Percentiles rank a stretch among this genome's conserved stretches.
phyloP scores from a whole-genome alignment of 2,329 filamentous ascomycete genomes.

The Talaromyces sp. region DNA sequence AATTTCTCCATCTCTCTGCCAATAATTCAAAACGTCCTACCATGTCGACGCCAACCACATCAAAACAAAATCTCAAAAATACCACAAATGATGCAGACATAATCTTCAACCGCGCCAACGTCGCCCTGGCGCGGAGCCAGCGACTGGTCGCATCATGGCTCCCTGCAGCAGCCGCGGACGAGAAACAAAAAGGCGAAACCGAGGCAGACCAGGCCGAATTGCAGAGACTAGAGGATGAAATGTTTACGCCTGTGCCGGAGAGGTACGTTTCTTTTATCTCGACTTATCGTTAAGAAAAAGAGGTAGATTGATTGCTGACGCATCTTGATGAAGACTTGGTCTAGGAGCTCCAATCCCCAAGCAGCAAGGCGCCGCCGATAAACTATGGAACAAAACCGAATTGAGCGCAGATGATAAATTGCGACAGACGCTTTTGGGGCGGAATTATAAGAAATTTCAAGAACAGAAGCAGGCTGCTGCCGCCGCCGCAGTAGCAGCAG shows the following conservation, averaged over 20 bases:
- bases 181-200: constrained; percentile 29
- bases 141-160: constrained; percentile 53
- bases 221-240: constrained; percentile 47
- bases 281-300: neutral
- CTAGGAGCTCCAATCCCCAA: constrained; percentile 42
- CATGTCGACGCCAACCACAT: constrained; percentile 25
- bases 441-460: constrained; percentile 35
- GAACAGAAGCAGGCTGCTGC: constrained; percentile 31
- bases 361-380: constrained; percentile 29
- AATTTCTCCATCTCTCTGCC: neutral
- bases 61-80: constrained; percentile 5
- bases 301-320: neutral
- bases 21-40: neutral
- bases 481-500: constrained; percentile 1
- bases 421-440: constrained; percentile 41
- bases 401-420: constrained; percentile 39
- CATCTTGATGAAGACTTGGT: constrained; percentile 33
- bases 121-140: constrained; percentile 49
- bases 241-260: constrained; percentile 49
- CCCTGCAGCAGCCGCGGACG: constrained; percentile 26
- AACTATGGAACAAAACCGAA: constrained; percentile 34
- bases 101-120: constrained; percentile 49
- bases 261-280: constrained; percentile 33
- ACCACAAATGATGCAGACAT: constrained; percentile 42
- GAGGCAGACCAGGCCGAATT: constrained; percentile 24